Base-by-base conservation (phyloP, 2,329 filamentous ascomycete genomes). In the Ceratocystis variospora region DNA sequence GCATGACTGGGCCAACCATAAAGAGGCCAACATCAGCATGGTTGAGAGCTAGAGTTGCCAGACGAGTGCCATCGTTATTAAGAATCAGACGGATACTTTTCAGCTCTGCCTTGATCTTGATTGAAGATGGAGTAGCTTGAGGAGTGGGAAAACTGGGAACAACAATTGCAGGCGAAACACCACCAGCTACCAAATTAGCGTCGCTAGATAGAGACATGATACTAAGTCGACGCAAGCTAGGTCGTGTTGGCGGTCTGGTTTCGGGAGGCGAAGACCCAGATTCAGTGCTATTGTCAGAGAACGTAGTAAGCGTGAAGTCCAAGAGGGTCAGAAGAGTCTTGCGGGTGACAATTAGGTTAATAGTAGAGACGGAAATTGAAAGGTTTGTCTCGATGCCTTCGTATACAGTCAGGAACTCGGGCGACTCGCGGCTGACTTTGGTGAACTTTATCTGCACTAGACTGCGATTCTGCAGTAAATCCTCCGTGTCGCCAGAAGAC, bases 51-150 rank as follows among this genome's bases (percentile, higher is more conserved):
- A 99, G 77, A 0, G 94, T 99, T 33, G 94, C 94, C 33, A 99
- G 81, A 31, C 94, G 86, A 67, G 97, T 95, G 0, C 94, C 94
- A 74, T 99, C 95, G 70, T 99, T 97, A 74, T 99, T 99, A 66
- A 99, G 80, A 69, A 99, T 93, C 33, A 99, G 81, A 1, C 90
- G 85, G 69, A 99, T 96, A 77, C 89, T 92, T 77, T 96, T 95
- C 69, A 99, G 78, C 69, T 96, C 88, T 53, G 95, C 87, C 75
- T 96, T 96, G 75, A 99, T 93, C 28, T 91, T 86, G 70, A 99
- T 94, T 69, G 94, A 95, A 66, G 89, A 88, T 8, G 55, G 59
- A 5, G 33, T 41, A 41, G 37, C 37, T 41, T 41, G 66, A 15
- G 19, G 15, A 1, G 50, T n/a, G 8, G 19, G 28, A 12, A 44